phyloP scores from a whole-genome alignment of 371 early-diverging fungal species.

The Mortierella sp. region DNA sequence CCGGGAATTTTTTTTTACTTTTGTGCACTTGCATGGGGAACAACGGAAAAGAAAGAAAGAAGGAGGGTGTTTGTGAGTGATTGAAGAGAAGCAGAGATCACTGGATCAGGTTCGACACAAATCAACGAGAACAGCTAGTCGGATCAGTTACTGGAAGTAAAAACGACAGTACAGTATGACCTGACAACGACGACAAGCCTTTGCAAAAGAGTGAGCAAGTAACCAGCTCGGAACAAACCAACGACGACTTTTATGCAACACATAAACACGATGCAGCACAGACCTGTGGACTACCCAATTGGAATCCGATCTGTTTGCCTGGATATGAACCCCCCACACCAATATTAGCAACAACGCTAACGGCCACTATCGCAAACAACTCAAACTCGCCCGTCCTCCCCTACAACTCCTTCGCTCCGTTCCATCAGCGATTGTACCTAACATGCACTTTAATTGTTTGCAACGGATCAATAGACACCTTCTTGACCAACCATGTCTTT shows the following conservation, averaged over 20 bases:
- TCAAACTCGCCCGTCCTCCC: not conserved
- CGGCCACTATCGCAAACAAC: not conserved
- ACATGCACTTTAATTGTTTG: not conserved
- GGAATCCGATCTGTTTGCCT: not conserved
- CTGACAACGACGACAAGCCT: not conserved
- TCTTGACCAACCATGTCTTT: constrained; percentile 87
- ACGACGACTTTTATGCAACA: not conserved
- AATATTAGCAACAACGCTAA: not conserved
- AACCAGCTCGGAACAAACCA: not conserved
- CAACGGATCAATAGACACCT: constrained; percentile 68
- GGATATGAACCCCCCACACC: not conserved
- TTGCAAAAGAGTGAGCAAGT: not conserved
- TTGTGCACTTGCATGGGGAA: not conserved
- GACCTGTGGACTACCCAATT: not conserved
- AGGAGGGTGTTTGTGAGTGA: not conserved
- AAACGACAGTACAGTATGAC: not conserved
- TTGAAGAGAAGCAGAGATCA: not conserved
- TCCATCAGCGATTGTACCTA: not conserved
- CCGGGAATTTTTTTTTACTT: not conserved
- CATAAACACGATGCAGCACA: constrained; percentile 1
- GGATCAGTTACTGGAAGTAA: not conserved
- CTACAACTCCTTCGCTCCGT: not conserved
- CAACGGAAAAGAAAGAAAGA: not conserved
- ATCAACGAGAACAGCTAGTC: not conserved
- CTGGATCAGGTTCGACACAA: not conserved